Evolutionary conservation across 768 basidiomycete genomes (phyloP), one percentile per base, ranked within the genome.

Genomic region (Leccinum sublutescens): DNA sequence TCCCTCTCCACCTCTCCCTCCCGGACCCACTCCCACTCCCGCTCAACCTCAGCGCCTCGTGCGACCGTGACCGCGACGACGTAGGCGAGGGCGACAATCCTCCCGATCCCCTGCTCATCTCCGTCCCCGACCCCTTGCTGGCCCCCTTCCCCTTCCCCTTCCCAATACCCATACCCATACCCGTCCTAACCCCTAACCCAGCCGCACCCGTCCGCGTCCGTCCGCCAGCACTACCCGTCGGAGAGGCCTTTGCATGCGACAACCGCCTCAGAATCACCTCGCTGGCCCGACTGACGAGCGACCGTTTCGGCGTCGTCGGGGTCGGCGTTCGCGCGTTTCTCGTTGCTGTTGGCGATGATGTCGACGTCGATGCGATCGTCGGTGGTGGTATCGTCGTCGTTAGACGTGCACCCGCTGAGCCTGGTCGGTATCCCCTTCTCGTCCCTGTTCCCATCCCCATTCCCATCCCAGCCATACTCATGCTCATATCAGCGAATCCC

Each of bases 341-440:
- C 6, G 36, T 3, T 17, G 36, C 7, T 7, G 36, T 38, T 17
- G 36, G 36, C 15, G 36, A 38, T 38, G 36, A 17, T 7, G 36
- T 15, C 36, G 36, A 17, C 15, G 36, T 15, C 6, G 36, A 38
- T 7, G 36, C 36, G 36, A 17, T 17, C 15, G 36, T 36, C 14
- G 14, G 4, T 14, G 34, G 34, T 36, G 34, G 14, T 11, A 3
- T 50, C 56, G 51, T 58, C 58, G 56, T 64, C 50, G 64, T 62
- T 50, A 73, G n/a, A 9, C 69, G 54, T 4, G 62, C 67, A 2
- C 66, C 62, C 2, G 71, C 71, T 0, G 71, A 71, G 1, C 66
- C 69, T 0, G 71, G 69, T 25, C 71, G n/a, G n/a, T 23, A 34
- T 47, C 45, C 45, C 6, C 19, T 4, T 17, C 33, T 12, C 1